Evolutionary conservation across 768 basidiomycete species (phyloP), one percentile per base, ranked within the genome.

Genomic region (Lactarius psammicola): DNA sequence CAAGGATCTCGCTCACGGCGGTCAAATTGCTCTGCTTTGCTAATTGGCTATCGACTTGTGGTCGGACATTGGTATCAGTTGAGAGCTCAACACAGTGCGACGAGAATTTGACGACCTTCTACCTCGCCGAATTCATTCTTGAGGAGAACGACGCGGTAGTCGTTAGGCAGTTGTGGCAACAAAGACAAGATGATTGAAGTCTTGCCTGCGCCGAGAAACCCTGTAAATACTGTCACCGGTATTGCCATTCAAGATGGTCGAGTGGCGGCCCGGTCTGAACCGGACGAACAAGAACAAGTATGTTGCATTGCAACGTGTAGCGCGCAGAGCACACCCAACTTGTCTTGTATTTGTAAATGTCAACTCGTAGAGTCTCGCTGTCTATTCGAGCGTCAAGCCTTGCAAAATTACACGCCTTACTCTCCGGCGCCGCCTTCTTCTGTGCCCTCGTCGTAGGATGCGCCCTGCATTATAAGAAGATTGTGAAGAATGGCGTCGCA

Each of bases 91-190:
- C 5, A 28, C 5, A 8, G 26, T 28, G 13, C 23, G 26, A 15
- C 7, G 49, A 23, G 23, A 51, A 26, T 26, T 13, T 2, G 13
- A 26, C 13, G 15, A 89, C 92, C 92, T 84, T 95, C 86, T 15
- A 96, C 83, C 78, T 98, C 94, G 20, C 95, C 95, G 72, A 94
- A 97, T 75, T 98, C 95, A 78, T 98, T 98, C 80, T 98, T 98
- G 68, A 98, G 82, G 44, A 98, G 78, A 7, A 95, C 94, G 36
- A 91, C 89, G 71, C 86, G 92, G 81, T 95, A 95, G 71, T 91
- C 88, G 60, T 85, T 84, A 3, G 94, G 92, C 8, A 98, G 80
- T 70, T 87, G 86, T 3, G 89, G 87, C 2, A 97, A 82, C 1
- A 96, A 80, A 2, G 90, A 89, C 20, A 96, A 84, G 68, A 97